These are phyloP conservation scores for Sugiyamaella floridensis DNA, from an alignment of 805 yeast species.

Conservation along the genomic window DNA sequence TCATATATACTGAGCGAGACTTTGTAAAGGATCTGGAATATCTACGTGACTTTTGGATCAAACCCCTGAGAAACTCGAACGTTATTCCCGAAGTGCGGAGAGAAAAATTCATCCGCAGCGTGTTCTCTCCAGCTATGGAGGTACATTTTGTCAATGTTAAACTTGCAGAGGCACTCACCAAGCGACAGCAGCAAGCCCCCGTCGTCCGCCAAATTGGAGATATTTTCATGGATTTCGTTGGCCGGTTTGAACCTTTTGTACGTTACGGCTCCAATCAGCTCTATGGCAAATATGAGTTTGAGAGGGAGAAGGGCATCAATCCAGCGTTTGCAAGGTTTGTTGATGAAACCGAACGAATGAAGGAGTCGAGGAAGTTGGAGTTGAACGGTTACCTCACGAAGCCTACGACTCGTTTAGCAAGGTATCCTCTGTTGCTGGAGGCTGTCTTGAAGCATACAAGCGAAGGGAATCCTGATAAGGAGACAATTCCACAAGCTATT, in stretches of 20 bases:
- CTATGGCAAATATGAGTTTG: conserved; percentile 91
- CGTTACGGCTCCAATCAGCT: conserved; percentile 91
- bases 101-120: conserved; percentile 85
- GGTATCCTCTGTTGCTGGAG: conserved; percentile 78
- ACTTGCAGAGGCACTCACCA: conserved; percentile 81
- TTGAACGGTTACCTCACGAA: conserved; percentile 88
- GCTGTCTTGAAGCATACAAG: conserved; percentile 79
- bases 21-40: conserved; percentile 93
- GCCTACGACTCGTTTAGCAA: conserved; percentile 92
- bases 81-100: conserved; percentile 84
- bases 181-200: conserved; percentile 79
- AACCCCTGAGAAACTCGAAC: conserved; percentile 79
- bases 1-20: conserved; percentile 87
- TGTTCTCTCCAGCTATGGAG: conserved; percentile 83
- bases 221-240: conserved; percentile 73
- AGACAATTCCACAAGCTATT: conserved; percentile 62
- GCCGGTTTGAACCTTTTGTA: conserved; percentile 86
- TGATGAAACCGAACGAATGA: conserved; percentile 79
- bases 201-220: conserved; percentile 85
- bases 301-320: conserved; percentile 84
- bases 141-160: conserved; percentile 75
- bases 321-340: conserved; percentile 89
- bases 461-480: conserved; percentile 66
- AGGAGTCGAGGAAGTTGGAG: conserved; percentile 83
- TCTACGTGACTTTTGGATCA: conserved; percentile 86